Percentiles rank a stretch among this genome's conserved stretches.
Evolutionary conservation across 2,329 filamentous ascomycete species (phyloP).

Genomic region (Neobulgaria alba): DNA sequence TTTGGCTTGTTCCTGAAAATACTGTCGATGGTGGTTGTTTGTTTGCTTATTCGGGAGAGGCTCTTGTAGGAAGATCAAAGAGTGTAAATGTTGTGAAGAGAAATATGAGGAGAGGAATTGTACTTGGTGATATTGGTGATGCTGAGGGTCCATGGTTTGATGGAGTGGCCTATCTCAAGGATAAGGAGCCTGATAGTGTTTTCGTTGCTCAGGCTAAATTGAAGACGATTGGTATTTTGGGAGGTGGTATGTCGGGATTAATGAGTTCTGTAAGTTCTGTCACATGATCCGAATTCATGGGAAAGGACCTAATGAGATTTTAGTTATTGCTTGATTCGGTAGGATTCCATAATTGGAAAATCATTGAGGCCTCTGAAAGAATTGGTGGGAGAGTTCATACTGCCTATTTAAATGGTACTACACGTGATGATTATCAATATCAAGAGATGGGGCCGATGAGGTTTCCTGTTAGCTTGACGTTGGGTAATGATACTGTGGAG

Average conservation of each 20-base stretch:
- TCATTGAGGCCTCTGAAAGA: too few relatives aligned
- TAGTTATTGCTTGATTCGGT: too few relatives aligned
- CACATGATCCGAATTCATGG: too few relatives aligned
- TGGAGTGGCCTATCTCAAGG: conserved; percentile 49
- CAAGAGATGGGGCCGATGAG: too few relatives aligned
- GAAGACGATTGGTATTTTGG: conserved; percentile 54
- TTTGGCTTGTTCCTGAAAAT: conserved; percentile 30
- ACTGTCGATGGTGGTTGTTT: conserved; percentile 28
- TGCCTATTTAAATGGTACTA: too few relatives aligned
- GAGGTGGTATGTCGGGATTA: conserved; percentile 56
- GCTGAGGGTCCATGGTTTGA: conserved; percentile 54
- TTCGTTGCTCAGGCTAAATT: conserved; percentile 46
- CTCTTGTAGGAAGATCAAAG: conserved; percentile 15
- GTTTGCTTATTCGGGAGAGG: conserved; percentile 28
- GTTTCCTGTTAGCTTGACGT: too few relatives aligned
- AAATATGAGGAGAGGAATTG: conserved; percentile 2
- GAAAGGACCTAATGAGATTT: too few relatives aligned
- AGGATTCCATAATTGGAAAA: too few relatives aligned
- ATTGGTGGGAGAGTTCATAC: too few relatives aligned
- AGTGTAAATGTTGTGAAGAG: conserved; percentile 9
- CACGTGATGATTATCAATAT: too few relatives aligned
- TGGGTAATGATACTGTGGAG: too few relatives aligned
- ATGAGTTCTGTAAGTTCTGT: conserved; percentile 35
- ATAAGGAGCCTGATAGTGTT: conserved; percentile 42
- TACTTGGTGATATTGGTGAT: conserved; percentile 13